These are phyloP conservation scores for Licmophora abbreviata DNA, from an alignment of 108 stramenopile species.

Conservation along the genomic window DNA sequence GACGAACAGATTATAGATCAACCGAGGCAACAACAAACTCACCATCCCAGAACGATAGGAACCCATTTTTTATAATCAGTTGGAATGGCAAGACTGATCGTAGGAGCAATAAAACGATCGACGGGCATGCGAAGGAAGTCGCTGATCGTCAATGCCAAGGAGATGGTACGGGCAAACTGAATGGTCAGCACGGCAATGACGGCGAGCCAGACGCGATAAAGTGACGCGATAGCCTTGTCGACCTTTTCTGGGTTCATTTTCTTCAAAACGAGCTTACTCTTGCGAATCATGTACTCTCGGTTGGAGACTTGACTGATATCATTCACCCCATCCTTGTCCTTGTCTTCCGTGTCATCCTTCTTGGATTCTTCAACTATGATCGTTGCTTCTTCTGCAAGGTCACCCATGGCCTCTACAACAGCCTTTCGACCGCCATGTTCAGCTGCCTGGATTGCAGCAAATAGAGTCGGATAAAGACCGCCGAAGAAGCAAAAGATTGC, in stretches of 20 bases:
- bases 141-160: conserved; percentile 77
- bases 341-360: conserved; percentile 83
- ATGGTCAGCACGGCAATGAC: conserved; percentile 88
- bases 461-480: conserved; percentile 82
- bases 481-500: conserved; percentile 93
- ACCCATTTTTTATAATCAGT: conserved; percentile 82
- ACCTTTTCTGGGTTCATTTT: conserved; percentile 88
- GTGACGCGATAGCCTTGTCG: conserved; percentile 42
- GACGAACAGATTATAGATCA: background rate
- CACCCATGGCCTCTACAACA: conserved; percentile 48
- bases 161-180: conserved; percentile 81
- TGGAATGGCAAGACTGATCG: conserved; percentile 48
- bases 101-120: conserved; percentile 63
- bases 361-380: conserved; percentile 75
- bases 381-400: conserved; percentile 54
- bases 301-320: conserved; percentile 67
- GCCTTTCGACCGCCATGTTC: conserved; percentile 70
- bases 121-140: conserved; percentile 62
- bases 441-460: conserved; percentile 90
- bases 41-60: conserved; percentile 57
- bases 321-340: conserved; percentile 68
- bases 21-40: conserved; percentile 3
- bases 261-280: conserved; percentile 71
- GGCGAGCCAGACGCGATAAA: conserved; percentile 79
- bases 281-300: conserved; percentile 66